Evolutionary conservation across 257 asterid species (phyloP).

Genomic region (Solanum dulcamara): DNA sequence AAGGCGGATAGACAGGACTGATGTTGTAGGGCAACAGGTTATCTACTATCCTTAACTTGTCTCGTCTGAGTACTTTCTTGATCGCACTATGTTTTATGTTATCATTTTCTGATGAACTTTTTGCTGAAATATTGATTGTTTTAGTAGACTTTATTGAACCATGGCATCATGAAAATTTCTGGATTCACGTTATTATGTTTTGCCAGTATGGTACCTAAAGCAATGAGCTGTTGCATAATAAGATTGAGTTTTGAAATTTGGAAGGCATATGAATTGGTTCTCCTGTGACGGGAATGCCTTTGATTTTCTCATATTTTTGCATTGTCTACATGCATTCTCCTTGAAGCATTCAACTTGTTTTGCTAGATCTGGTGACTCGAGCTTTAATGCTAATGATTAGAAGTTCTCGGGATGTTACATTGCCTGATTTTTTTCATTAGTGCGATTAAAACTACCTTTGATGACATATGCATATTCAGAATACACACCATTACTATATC

Average conservation of each 20-base stretch:
- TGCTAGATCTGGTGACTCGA: not conserved
- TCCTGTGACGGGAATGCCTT: not conserved
- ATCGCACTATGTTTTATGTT: not conserved
- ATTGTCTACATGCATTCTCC: not conserved
- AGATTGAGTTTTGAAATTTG: not conserved
- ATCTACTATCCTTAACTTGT: not conserved
- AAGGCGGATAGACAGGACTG: constrained; percentile 94
- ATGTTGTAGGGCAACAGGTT: constrained; percentile 99
- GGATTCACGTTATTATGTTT: not conserved
- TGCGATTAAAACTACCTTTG: not conserved
- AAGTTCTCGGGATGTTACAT: not conserved
- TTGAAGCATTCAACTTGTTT: not conserved
- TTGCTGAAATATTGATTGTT: not conserved
- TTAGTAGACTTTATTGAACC: not conserved
- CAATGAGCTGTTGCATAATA: not conserved
- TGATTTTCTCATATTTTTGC: not conserved
- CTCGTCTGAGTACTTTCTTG: not conserved
- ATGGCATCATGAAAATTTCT: not conserved
- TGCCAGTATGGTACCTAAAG: not conserved
- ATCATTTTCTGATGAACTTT: not conserved
- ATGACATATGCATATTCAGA: not conserved
- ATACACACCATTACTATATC: not conserved
- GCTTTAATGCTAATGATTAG: not conserved
- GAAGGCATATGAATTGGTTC: not conserved
- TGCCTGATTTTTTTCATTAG: not conserved